Evolutionary conservation across 192 early-diverging fungal species (phyloP).

Genomic region (Coemansia sp.): DNA sequence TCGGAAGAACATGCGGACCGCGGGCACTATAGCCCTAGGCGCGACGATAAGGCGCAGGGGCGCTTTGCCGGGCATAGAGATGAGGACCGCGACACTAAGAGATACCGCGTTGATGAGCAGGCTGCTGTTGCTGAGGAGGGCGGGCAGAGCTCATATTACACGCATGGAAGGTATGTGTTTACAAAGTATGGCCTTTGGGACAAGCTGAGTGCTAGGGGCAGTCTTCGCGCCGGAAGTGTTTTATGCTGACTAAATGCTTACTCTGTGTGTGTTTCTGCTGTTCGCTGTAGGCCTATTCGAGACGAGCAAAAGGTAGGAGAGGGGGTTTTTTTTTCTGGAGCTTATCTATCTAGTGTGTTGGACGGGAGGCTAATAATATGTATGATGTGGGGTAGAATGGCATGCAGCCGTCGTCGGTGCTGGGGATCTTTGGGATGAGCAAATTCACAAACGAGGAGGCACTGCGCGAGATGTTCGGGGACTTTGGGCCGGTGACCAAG

Average conservation of each 20-base stretch:
- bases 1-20: neutral
- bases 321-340: neutral
- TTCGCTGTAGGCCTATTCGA: constrained; percentile 3
- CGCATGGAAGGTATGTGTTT: constrained; percentile 20
- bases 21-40: constrained; percentile 15
- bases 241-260: neutral
- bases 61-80: neutral
- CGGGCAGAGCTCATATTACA: constrained; percentile 1
- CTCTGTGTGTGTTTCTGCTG: neutral
- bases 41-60: neutral
- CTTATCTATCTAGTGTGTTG: neutral
- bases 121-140: neutral
- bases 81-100: neutral
- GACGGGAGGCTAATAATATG: neutral
- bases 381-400: neutral
- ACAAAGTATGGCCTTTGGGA: neutral
- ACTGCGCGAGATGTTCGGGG: constrained; percentile 37
- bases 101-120: neutral
- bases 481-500: constrained; percentile 34
- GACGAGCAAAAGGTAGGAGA: constrained; percentile 23
- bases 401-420: constrained; percentile 26
- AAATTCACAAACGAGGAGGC: constrained; percentile 45
- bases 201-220: too few species aligned
- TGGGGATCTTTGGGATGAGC: constrained; percentile 55
- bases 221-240: neutral